These are phyloP conservation scores for Eragrostis nindensis DNA, from an alignment of 176 grass and related monocot species.

Conservation along the genomic window DNA sequence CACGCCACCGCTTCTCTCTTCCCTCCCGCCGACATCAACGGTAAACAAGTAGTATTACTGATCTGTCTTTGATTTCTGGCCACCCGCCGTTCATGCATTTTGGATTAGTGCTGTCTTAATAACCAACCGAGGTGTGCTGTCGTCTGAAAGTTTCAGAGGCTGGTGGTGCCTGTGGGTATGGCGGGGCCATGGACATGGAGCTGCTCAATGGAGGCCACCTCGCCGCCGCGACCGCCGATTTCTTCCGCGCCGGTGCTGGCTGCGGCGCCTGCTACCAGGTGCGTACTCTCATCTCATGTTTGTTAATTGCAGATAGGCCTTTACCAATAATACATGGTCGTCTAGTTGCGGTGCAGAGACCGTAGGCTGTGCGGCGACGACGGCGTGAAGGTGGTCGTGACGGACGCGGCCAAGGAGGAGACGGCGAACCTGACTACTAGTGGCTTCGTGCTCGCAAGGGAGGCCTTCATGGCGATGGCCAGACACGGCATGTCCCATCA, in stretches of 20 bases:
- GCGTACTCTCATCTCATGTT: not conserved
- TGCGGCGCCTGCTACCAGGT: constrained; percentile 73
- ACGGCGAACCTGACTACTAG: constrained; percentile 35
- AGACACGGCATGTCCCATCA: not conserved
- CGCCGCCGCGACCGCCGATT: constrained; percentile 27
- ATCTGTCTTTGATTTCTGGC: not conserved
- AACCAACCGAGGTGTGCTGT: no score
- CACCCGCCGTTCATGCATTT: no score
- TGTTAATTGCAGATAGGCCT: no score
- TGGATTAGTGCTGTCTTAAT: no score
- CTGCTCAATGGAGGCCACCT: constrained; percentile 13
- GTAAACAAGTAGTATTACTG: no score
- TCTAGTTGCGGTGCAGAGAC: constrained; percentile 58
- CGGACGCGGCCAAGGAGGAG: not conserved
- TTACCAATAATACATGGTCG: no score
- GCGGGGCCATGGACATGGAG: constrained; percentile 5
- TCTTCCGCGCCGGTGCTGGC: constrained; percentile 46
- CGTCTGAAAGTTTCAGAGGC: no score
- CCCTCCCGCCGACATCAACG: not conserved
- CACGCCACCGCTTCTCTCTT: constrained; percentile 48
- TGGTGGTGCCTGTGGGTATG: constrained; percentile 49
- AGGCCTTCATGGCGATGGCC: constrained; percentile 56
- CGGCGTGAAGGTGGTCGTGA: constrained; percentile 56
- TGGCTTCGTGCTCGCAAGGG: constrained; percentile 46
- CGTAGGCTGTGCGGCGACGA: constrained; percentile 39